Evolutionary conservation across 1,284 basidiomycete genomes (phyloP).

Genomic region (Gymnopus androsaceus): DNA sequence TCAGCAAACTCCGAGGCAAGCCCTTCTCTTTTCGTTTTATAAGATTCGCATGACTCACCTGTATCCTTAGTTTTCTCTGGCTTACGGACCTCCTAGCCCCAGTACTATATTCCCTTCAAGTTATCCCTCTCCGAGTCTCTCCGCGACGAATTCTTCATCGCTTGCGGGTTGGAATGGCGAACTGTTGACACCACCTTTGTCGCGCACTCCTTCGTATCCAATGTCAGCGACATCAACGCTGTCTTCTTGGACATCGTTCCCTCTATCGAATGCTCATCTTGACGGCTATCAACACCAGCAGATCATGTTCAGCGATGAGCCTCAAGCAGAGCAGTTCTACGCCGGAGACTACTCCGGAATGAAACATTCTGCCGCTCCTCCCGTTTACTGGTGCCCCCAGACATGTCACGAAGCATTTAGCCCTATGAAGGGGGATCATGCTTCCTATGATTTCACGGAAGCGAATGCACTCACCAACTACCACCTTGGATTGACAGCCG

Average conservation of each 20-base stretch:
- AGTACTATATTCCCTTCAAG: neutral
- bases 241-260: constrained; percentile 1
- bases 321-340: neutral
- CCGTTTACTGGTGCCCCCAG: neutral
- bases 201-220: neutral
- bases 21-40: neutral
- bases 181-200: neutral
- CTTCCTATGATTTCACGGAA: neutral
- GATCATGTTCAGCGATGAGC: neutral
- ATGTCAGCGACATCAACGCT: neutral
- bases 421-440: neutral
- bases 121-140: constrained; percentile 25
- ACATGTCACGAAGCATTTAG: neutral
- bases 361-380: neutral
- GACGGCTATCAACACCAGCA: neutral
- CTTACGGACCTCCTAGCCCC: neutral
- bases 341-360: neutral
- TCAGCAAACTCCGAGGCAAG: neutral
- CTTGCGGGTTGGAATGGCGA: constrained; percentile 32
- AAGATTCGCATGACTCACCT: neutral
- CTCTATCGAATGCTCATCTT: neutral
- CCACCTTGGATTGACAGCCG: neutral
- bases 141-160: constrained; percentile 32
- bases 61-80: neutral
- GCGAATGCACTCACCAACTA: neutral